Evolutionary conservation across 2,329 filamentous ascomycete species (phyloP).

Genomic region (Stachybotrys chartarum): DNA sequence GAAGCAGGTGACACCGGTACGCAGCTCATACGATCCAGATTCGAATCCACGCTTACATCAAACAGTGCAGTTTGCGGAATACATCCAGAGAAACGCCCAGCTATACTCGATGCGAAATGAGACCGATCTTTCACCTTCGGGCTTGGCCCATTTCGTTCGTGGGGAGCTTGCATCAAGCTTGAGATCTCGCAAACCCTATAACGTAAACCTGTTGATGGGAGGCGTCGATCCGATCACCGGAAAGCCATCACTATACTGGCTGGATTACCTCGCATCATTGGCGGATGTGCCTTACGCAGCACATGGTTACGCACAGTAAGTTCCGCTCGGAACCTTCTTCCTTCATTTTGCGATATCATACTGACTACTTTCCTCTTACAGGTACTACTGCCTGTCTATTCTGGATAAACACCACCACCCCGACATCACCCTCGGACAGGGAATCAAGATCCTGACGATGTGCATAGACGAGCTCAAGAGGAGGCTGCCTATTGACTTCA

Average conservation of each 20-base stretch:
- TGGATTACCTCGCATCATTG: conserved; percentile 89
- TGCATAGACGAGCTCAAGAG: conserved; percentile 97
- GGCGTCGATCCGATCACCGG: conserved; percentile 88
- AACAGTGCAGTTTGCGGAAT: conserved; percentile 98
- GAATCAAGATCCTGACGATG: conserved; percentile 86
- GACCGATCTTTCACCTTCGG: conserved; percentile 81
- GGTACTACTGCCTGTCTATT: conserved; percentile 96
- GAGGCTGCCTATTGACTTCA: conserved; percentile 96
- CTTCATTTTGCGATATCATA: background rate
- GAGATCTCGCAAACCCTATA: conserved; percentile 89
- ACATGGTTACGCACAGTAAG: conserved; percentile 94
- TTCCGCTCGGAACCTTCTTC: conserved; percentile 3
- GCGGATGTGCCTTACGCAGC: conserved; percentile 90
- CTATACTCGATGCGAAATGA: conserved; percentile 98
- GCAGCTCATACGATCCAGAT: conserved; percentile 9
- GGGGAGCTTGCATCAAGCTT: conserved; percentile 87
- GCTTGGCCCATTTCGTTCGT: conserved; percentile 87
- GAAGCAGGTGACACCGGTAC: conserved; percentile 92
- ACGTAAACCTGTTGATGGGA: conserved; percentile 90
- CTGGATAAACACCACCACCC: conserved; percentile 98
- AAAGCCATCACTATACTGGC: conserved; percentile 91
- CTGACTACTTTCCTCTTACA: conserved; percentile 26
- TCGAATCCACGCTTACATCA: background rate
- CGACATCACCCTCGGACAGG: conserved; percentile 81
- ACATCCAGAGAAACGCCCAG: conserved; percentile 96